Evolutionary conservation across 1,139 yeast genomes (phyloP).

Genomic region (Nadsonia starkeyi-henricii): DNA sequence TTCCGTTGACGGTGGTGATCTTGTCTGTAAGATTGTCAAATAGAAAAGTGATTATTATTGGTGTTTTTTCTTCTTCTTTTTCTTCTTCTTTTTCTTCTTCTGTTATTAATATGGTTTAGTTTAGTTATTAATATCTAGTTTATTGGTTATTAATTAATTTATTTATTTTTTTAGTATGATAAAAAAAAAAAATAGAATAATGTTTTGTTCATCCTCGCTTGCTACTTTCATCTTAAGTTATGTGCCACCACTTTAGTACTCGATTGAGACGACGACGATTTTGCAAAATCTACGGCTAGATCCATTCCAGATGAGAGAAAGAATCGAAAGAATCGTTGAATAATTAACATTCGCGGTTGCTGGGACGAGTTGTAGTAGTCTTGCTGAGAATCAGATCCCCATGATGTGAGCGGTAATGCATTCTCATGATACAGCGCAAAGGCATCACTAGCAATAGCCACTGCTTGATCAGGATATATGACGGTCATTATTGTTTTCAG

Average conservation of each 20-base stretch:
- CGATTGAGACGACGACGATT: no score
- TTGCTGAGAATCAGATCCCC: background rate
- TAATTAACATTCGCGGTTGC: background rate
- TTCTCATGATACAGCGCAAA: background rate
- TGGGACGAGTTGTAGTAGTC: no score
- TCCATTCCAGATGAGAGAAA: background rate
- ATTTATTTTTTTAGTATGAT: background rate
- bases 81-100: no score
- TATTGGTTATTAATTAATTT: background rate
- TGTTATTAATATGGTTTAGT: no score
- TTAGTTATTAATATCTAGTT: background rate
- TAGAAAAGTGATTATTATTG: background rate
- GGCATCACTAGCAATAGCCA: background rate
- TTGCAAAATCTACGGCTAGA: background rate
- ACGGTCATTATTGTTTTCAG: background rate
- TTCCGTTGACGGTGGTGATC: slow-evolving; percentile 86
- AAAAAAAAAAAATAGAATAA: slow-evolving; percentile 1
- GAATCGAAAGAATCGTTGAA: background rate
- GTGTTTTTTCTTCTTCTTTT: no score
- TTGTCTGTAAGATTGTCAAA: slow-evolving; percentile 39
- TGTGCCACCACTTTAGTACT: no score
- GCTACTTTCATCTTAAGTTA: no score
- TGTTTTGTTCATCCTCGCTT: no score
- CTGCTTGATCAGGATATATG: background rate
- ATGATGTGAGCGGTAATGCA: no score